Evolutionary conservation across 1,139 yeast genomes (phyloP).

Genomic region (Saccharomycopsis hybrid): DNA sequence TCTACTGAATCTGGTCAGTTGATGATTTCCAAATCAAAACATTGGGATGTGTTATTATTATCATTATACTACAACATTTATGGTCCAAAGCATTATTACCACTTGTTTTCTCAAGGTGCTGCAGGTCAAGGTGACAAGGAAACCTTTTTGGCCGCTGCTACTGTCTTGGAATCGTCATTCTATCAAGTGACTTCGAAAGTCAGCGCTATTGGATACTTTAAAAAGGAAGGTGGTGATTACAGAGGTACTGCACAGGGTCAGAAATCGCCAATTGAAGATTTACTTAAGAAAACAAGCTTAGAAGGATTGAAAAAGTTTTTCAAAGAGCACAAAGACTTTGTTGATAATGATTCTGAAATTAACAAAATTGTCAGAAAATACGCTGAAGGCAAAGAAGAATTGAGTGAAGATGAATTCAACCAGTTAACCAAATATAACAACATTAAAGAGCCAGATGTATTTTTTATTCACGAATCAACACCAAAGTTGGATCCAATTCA

Average conservation of each 20-base stretch:
- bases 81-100: slow-evolving; percentile 53
- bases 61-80: slow-evolving; percentile 51
- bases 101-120: slow-evolving; percentile 51
- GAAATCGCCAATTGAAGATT: slow-evolving; percentile 44
- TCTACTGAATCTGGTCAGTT: slow-evolving; percentile 62
- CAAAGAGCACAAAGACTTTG: not conserved
- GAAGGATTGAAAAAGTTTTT: slow-evolving; percentile 4
- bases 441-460: slow-evolving; percentile 27
- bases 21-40: slow-evolving; percentile 46
- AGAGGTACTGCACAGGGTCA: slow-evolving; percentile 56
- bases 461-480: slow-evolving; percentile 58
- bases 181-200: slow-evolving; percentile 49
- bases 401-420: slow-evolving; percentile 25
- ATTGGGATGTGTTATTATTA: slow-evolving; percentile 44
- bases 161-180: slow-evolving; percentile 38
- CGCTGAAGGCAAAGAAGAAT: slow-evolving; percentile 25
- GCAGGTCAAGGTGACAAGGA: slow-evolving; percentile 68
- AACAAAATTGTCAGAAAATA: slow-evolving; percentile 22
- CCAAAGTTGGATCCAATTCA: slow-evolving; percentile 54
- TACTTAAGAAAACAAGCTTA: slow-evolving; percentile 22
- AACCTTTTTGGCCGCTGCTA: slow-evolving; percentile 54
- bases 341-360: slow-evolving; percentile 4
- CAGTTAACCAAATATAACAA: slow-evolving; percentile 20
- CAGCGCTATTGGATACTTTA: slow-evolving; percentile 45
- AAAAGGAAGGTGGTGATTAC: slow-evolving; percentile 31